Percentiles rank a stretch among this genome's conserved stretches.
Conservation (phyloP, 169 alveolate species). For the Perkinsus olseni region DNA sequence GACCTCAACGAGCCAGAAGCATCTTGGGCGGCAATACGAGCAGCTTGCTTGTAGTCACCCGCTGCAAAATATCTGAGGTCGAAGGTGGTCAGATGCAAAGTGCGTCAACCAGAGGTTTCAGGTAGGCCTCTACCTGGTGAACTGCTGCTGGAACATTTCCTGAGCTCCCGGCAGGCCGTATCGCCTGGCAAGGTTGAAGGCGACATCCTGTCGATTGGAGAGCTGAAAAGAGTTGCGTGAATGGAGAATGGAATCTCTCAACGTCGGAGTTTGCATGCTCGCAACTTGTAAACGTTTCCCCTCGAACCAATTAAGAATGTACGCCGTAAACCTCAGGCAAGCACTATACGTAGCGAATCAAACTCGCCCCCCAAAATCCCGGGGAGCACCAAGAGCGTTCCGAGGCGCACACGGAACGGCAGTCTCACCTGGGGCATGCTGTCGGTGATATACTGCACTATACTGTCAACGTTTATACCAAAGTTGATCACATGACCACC, state of each 20-base stretch:
- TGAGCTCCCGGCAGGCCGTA: slow-evolving; percentile 37
- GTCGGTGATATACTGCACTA: background rate
- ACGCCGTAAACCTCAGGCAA: background rate
- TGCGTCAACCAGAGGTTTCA: slow-evolving; percentile 39
- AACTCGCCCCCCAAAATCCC: background rate
- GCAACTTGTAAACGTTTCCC: slow-evolving; percentile 17
- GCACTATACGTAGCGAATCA: background rate
- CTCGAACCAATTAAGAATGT: slow-evolving; percentile 12
- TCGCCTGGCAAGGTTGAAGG: slow-evolving; percentile 26
- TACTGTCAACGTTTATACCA: slow-evolving; percentile 7
- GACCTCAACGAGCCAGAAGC: slow-evolving; percentile 89
- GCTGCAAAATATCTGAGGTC: slow-evolving; percentile 36
- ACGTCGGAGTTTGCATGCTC: slow-evolving; percentile 17
- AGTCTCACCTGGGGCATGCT: background rate
- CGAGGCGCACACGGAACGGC: background rate
- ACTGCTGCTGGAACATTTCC: slow-evolving; percentile 34
- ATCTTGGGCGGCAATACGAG: slow-evolving; percentile 84
- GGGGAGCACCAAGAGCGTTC: too few relatives aligned
- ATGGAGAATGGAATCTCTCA: slow-evolving; percentile 23
- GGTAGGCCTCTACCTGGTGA: slow-evolving; percentile 37
- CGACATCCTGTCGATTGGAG: slow-evolving; percentile 21
- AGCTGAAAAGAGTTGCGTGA: too few relatives aligned
- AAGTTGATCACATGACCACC: slow-evolving; percentile 38
- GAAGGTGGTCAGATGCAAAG: slow-evolving; percentile 10
- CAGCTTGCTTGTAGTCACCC: slow-evolving; percentile 88